Base-by-base conservation (phyloP, 129 eudicot genomes). In the Artemisia argyi region DNA sequence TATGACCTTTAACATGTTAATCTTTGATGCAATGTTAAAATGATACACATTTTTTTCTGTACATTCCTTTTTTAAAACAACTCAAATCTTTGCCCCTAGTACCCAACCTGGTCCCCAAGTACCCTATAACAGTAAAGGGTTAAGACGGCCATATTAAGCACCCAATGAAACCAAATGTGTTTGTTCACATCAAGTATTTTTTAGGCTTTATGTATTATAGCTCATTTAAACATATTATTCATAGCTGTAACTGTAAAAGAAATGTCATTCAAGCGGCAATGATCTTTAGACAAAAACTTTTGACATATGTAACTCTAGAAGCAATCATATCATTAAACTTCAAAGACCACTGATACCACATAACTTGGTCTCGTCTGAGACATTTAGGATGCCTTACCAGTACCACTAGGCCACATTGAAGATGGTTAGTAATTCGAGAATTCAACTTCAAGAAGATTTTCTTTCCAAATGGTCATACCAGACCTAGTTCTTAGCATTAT, bases 391-490 rank as follows among this genome's bases (percentile, higher is more conserved):
- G 46, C 46, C 46, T 7, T 39, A 39, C 44, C 44, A 39, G 11
- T 39, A 39, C 44, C 44, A 39, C 46, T 39, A 39, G 46, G 46
- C 46, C 11, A 39, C 11, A 39, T 35, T 35, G 9, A 7, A 35
- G 9, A 35, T 35, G 10, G 10, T 35, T n/a, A n/a, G n/a, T 46
- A 24, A 64, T 44, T 53, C 48, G 26, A 5, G 49, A 54, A 32
- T 18, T 30, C 22, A 53, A 64, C 39, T 64, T 39, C 19, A 9
- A 13, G 18, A 51, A 32, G 4, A 68, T 51, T 30, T 28, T 32
- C 53, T 52, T 63, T 51, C 16, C 51, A 50, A 30, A 73, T 11
- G 28, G 53, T 51, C 78, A 32, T 7, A 30, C 51, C 61, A 73
- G n/a, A 44, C 6, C 39, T 26, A 18, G 35, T 30, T 14, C 62